phyloP scores from a whole-genome alignment of 257 asterid genomes.

The Fraxinus cuspidata region DNA sequence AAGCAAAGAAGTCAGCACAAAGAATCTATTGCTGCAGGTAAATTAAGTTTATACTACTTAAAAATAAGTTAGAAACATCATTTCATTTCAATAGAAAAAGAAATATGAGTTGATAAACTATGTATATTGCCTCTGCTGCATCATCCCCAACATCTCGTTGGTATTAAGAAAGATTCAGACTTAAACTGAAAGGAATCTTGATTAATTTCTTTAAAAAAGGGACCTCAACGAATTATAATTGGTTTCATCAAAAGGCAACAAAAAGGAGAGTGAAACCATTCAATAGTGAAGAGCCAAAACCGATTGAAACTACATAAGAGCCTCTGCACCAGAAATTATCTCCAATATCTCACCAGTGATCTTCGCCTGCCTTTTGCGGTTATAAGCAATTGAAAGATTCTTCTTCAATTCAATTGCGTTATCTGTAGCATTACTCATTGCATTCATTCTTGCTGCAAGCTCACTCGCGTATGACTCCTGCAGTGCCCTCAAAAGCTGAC shows the following conservation, averaged over 20 bases:
- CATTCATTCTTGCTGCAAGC: constrained; percentile 71
- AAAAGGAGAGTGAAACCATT: constrained; percentile 7
- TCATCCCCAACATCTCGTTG: not conserved
- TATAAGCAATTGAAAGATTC: constrained; percentile 59
- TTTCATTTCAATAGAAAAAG: not conserved
- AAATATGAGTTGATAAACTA: not conserved
- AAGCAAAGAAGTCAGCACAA: not conserved
- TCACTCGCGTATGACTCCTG: constrained; percentile 89
- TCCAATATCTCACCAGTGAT: constrained; percentile 70
- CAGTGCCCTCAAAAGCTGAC: constrained; percentile 75
- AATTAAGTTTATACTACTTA: not conserved
- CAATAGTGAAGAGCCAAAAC: constrained; percentile 3
- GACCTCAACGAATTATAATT: too few species aligned
- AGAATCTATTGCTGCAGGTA: not conserved
- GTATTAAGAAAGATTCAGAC: too few species aligned
- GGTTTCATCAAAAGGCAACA: not conserved
- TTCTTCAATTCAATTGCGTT: constrained; percentile 64
- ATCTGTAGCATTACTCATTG: constrained; percentile 75
- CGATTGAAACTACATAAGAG: constrained; percentile 31
- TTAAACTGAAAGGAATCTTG: not conserved
- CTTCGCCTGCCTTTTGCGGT: constrained; percentile 72
- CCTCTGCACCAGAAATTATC: constrained; percentile 81
- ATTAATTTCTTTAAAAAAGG: not conserved
- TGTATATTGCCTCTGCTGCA: constrained; percentile 3
- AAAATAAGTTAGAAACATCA: not conserved